Conservation (phyloP, 352 stramenopile species). For the Saprolegnia parasitica region DNA sequence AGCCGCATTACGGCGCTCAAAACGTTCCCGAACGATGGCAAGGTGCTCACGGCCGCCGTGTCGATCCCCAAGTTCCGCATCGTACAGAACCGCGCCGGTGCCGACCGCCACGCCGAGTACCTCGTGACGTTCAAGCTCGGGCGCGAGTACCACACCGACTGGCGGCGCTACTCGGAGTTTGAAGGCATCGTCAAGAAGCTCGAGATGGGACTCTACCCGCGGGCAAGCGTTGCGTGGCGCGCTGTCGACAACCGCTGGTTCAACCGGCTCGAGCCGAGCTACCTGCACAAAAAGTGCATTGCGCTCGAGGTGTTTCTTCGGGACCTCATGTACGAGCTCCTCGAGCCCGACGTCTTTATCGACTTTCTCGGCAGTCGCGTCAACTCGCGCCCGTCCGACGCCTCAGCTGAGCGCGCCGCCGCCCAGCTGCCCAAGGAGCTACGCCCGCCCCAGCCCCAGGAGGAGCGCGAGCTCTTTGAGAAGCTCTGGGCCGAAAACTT, state of each 20-base stretch:
- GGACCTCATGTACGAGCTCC: conserved; percentile 87
- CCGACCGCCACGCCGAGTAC: conserved; percentile 82
- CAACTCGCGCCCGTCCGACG: conserved; percentile 65
- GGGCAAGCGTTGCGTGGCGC: conserved; percentile 64
- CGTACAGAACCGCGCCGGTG: conserved; percentile 71
- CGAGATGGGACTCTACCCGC: conserved; percentile 47
- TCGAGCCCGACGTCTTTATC: conserved; percentile 60
- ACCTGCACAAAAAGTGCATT: conserved; percentile 85
- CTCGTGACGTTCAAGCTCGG: conserved; percentile 83
- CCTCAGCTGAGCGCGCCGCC: conserved; percentile 52
- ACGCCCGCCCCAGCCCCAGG: conserved; percentile 88
- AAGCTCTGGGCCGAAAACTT: conserved; percentile 98
- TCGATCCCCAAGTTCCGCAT: conserved; percentile 87
- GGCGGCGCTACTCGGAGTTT: conserved; percentile 85
- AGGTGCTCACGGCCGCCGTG: conserved; percentile 71
- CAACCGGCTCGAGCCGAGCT: conserved; percentile 80
- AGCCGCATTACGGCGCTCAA: conserved; percentile 77
- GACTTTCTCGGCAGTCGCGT: conserved; percentile 81
- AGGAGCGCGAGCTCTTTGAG: conserved; percentile 94
- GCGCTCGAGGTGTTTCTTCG: conserved; percentile 84
- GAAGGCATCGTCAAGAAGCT: conserved; percentile 79
- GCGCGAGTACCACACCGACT: conserved; percentile 82
- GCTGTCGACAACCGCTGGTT: conserved; percentile 83
- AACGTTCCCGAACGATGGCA: conserved; percentile 78
- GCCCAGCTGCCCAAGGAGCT: conserved; percentile 81